Base-by-base conservation (phyloP, 1,139 yeast genomes). In the Scheffersomyces insectosa region DNA sequence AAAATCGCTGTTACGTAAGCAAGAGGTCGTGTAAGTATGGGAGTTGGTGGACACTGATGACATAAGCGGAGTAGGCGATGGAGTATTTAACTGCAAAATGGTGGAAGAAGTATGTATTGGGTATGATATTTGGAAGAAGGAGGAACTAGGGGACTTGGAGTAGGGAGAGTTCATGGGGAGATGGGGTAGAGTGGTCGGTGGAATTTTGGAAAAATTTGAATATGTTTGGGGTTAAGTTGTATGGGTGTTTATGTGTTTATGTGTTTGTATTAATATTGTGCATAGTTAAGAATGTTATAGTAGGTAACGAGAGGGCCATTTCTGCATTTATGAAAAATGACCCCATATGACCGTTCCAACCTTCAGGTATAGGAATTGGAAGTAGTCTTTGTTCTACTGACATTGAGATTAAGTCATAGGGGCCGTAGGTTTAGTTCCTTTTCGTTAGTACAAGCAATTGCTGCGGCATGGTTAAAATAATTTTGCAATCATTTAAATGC, bases 141-240 rank as follows among this genome's bases (percentile, higher is more conserved):
- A 33, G n/a, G 13, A 14, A 12, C 5, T 33, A 8, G 16, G 5
- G 5, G 41, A 16, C 5, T 13, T 37, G 14, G 32, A 33, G 31
- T 10, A n/a, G 12, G 10, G 30, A 7, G 25, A 35, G 25, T 7
- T 20, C 3, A 6, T 20, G 25, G 25, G 25, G 11, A 10, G 28
- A 20, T 31, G 23, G 27, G 39, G 28, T 7, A 20, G 28, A 12
- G 28, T n/a, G n/a, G n/a, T 23, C 9, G 38, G 36, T 38, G 10
- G 20, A 12, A 12, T 16, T 33, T 16, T 25, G n/a, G 28, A 28
- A 13, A 28, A 35, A 33, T 12, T 33, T 33, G 14, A 12, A 33
- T 15, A 14, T 5, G 11, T 37, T 42, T 44, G 38, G 35, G 38
- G 41, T 29, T 30, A 33, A 41, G 33, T 37, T 36, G 13, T 16